These are phyloP conservation scores for Biscutella laevigata DNA, from an alignment of 441 rosid species.

Conservation along the genomic window DNA sequence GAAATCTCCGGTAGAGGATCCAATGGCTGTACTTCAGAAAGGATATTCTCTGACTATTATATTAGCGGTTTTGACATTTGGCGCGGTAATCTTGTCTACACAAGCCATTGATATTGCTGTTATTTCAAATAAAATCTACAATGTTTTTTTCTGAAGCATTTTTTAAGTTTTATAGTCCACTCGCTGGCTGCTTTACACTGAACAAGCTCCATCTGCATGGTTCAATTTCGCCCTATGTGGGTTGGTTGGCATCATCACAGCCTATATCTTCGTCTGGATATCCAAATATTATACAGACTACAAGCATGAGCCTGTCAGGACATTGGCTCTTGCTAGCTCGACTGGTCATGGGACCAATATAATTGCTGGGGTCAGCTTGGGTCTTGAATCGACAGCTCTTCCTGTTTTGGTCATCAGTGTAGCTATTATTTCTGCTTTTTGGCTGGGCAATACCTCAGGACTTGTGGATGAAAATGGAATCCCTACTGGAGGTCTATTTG, in stretches of 20 bases:
- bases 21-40: slow-evolving; percentile 93
- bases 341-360: slow-evolving; percentile 98
- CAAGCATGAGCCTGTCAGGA: slow-evolving; percentile 90
- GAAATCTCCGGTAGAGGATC: slow-evolving; percentile 81
- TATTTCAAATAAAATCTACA: not conserved
- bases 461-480: slow-evolving; percentile 76
- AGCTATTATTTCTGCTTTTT: slow-evolving; percentile 72
- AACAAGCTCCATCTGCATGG: slow-evolving; percentile 98
- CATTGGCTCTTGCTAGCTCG: slow-evolving; percentile 89
- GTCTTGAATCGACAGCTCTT: slow-evolving; percentile 93
- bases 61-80: slow-evolving; percentile 82
- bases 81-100: slow-evolving; percentile 50
- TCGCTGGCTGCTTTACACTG: slow-evolving; percentile 93
- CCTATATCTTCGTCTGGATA: slow-evolving; percentile 85
- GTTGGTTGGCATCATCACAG: slow-evolving; percentile 90
- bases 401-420: slow-evolving; percentile 89
- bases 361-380: slow-evolving; percentile 97
- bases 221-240: slow-evolving; percentile 88
- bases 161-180: slow-evolving; percentile 58
- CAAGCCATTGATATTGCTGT: slow-evolving; percentile 15
- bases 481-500: slow-evolving; percentile 92
- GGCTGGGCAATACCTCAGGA: slow-evolving; percentile 93
- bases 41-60: slow-evolving; percentile 85
- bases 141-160: slow-evolving; percentile 19
- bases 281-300: slow-evolving; percentile 95